phyloP scores from a whole-genome alignment of 1,139 yeast genomes.

The Yamadazyma dendronema region DNA sequence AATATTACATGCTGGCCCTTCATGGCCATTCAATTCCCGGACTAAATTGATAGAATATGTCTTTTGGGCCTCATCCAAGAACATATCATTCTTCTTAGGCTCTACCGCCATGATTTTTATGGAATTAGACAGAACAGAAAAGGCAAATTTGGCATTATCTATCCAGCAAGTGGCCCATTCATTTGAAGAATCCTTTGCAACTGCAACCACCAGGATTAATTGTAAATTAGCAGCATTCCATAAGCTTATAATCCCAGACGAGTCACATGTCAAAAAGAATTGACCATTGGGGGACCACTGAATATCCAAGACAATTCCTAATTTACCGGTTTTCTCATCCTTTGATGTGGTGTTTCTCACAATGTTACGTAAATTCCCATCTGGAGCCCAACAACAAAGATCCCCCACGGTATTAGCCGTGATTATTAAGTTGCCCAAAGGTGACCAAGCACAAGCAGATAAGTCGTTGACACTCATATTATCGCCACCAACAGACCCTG shows the following conservation, averaged over 20 bases:
- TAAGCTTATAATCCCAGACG: constrained; percentile 30
- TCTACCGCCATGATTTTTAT: constrained; percentile 57
- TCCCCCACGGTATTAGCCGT: constrained; percentile 67
- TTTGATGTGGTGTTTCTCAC: constrained; percentile 21
- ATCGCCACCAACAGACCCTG: constrained; percentile 15
- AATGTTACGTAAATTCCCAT: constrained; percentile 62
- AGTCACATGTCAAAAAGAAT: constrained; percentile 33
- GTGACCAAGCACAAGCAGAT: constrained; percentile 61
- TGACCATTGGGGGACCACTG: constrained; percentile 40
- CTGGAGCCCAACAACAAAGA: constrained; percentile 64
- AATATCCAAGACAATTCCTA: constrained; percentile 21
- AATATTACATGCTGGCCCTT: constrained; percentile 54
- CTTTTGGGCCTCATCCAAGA: constrained; percentile 1
- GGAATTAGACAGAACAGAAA: constrained; percentile 57
- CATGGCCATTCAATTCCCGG: constrained; percentile 70
- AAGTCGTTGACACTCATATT: constrained; percentile 23
- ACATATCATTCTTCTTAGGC: background rate
- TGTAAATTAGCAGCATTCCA: constrained; percentile 40
- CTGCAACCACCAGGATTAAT: constrained; percentile 28
- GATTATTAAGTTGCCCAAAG: constrained; percentile 53
- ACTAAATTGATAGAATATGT: constrained; percentile 45
- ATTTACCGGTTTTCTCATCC: constrained; percentile 9
- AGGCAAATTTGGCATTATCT: constrained; percentile 64
- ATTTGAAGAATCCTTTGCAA: constrained; percentile 1
- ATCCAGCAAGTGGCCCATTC: constrained; percentile 54